Evolutionary conservation across 768 basidiomycete species (phyloP).

Genomic region (Boletus rubescentipes): DNA sequence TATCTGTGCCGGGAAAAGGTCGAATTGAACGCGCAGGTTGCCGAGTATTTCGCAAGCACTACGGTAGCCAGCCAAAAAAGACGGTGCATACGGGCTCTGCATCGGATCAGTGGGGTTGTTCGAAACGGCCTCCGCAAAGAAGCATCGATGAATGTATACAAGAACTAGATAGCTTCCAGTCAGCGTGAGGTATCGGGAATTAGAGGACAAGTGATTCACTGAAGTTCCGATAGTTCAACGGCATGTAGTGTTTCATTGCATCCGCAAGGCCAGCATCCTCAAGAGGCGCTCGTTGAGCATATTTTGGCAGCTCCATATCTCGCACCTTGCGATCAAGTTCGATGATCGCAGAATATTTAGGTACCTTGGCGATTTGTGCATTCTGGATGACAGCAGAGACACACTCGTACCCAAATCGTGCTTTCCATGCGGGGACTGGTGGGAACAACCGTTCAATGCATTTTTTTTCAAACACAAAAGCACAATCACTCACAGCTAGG

Average conservation of each 20-base stretch:
- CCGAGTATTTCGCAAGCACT: conserved; percentile 60
- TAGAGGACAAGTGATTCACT: conserved; percentile 41
- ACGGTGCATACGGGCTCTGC: conserved; percentile 63
- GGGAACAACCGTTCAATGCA: neutral
- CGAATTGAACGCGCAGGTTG: conserved; percentile 48
- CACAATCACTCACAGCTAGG: conserved; percentile 52
- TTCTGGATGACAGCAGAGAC: conserved; percentile 69
- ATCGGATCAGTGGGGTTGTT: conserved; percentile 67
- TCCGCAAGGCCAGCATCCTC: conserved; percentile 51
- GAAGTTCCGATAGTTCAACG: conserved; percentile 66
- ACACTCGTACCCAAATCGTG: conserved; percentile 63
- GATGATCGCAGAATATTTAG: conserved; percentile 59
- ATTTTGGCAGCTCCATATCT: conserved; percentile 65
- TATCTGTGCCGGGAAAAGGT: conserved; percentile 54
- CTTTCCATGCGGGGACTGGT: conserved; percentile 69
- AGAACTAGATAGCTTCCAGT: conserved; percentile 43
- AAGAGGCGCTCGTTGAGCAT: conserved; percentile 52
- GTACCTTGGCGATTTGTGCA: conserved; percentile 60
- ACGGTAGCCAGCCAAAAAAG: conserved; percentile 66
- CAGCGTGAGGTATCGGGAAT: neutral
- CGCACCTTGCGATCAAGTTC: conserved; percentile 65
- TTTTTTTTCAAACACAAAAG: neutral
- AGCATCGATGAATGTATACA: conserved; percentile 71
- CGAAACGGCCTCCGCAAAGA: conserved; percentile 71
- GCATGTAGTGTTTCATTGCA: conserved; percentile 77